Evolutionary conservation across 2,329 filamentous ascomycete genomes (phyloP).

Genomic region (Coleophoma crateriformis): DNA sequence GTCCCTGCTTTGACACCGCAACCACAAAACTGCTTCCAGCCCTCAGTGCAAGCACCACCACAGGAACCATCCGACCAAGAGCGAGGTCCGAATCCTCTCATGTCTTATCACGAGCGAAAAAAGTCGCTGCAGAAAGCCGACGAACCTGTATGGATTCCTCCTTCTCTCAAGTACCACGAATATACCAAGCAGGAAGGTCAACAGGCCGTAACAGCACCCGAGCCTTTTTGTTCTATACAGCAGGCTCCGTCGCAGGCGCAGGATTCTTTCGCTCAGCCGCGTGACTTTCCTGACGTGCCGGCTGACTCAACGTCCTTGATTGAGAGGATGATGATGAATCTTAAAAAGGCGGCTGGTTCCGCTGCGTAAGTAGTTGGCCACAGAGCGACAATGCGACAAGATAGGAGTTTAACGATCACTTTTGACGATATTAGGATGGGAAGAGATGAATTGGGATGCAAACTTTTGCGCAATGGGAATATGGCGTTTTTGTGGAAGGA

Average conservation of each 20-base stretch:
- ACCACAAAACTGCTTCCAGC: slow-evolving; percentile 2
- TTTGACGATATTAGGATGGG: background rate
- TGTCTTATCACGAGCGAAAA: background rate
- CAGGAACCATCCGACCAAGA: background rate
- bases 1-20: background rate
- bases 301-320: slow-evolving; percentile 33
- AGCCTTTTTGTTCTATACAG: slow-evolving; percentile 18
- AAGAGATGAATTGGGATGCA: background rate
- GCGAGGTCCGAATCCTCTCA: too few species aligned
- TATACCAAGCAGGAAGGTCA: background rate
- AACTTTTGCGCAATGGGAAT: too few species aligned
- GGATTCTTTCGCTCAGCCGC: background rate
- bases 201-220: background rate
- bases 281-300: slow-evolving; percentile 25
- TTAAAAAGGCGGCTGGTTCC: slow-evolving; percentile 28
- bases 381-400: too few species aligned
- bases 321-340: slow-evolving; percentile 46
- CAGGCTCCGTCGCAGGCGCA: too few species aligned
- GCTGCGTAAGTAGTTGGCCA: too few species aligned
- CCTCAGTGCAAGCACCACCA: background rate
- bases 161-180: background rate
- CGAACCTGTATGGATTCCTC: background rate
- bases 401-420: background rate
- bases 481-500: too few species aligned
- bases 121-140: background rate